Evolutionary conservation across 345 rosid species (phyloP).

Genomic region (Boechera retrofracta): DNA sequence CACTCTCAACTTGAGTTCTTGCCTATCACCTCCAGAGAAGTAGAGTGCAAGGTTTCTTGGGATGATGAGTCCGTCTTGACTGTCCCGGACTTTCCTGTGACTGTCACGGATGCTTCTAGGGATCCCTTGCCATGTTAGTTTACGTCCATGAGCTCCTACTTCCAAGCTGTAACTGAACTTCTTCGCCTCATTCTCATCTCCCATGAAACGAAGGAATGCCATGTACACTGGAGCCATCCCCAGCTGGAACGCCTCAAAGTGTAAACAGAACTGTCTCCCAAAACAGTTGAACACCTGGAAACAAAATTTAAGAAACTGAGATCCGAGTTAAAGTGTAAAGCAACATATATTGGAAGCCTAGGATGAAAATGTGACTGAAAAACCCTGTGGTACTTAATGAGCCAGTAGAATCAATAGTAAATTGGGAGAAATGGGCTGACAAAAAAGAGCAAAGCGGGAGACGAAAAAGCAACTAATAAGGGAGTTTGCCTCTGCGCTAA

Average conservation of each 20-base stretch:
- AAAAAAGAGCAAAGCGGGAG: neutral
- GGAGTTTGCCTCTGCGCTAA: neutral
- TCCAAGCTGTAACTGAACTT: conserved; percentile 88
- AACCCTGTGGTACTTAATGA: neutral
- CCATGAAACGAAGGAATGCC: conserved; percentile 96
- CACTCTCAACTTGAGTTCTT: conserved; percentile 85
- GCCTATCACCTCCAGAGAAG: conserved; percentile 88
- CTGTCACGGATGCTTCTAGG: conserved; percentile 94
- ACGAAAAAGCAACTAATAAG: neutral
- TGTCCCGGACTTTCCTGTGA: conserved; percentile 88
- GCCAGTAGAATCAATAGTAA: conserved; percentile 1
- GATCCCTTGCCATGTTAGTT: conserved; percentile 83
- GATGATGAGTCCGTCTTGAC: conserved; percentile 87
- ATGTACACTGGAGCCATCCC: conserved; percentile 91
- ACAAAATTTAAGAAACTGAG: neutral
- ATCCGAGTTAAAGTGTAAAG: neutral
- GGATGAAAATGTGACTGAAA: neutral
- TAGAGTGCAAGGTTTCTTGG: conserved; percentile 83
- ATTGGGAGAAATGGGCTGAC: neutral
- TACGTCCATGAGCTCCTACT: conserved; percentile 85
- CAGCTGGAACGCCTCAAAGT: conserved; percentile 93
- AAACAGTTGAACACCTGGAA: conserved; percentile 85
- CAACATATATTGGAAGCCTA: neutral
- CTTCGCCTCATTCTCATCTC: conserved; percentile 89
- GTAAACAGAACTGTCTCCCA: conserved; percentile 91